phyloP scores from a whole-genome alignment of 2,329 filamentous ascomycete genomes.

The Penicillium paneum region DNA sequence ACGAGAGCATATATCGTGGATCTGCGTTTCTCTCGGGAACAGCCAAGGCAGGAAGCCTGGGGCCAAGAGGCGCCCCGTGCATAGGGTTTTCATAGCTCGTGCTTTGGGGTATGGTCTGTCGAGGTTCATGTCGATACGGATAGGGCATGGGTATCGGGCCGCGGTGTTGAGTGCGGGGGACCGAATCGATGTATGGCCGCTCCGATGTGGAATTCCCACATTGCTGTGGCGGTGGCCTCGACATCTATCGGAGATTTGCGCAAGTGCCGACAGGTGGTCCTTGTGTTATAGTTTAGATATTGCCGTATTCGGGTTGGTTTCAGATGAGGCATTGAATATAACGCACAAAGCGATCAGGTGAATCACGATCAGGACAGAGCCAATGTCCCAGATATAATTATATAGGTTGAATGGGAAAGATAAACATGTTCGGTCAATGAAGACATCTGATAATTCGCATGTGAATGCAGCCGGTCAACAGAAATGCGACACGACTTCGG shows the following conservation, averaged over 20 bases:
- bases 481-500: neutral
- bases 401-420: slow-evolving; percentile 6
- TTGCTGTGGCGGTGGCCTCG: slow-evolving; percentile 29
- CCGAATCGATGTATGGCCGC: slow-evolving; percentile 19
- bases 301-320: slow-evolving; percentile 10
- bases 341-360: neutral
- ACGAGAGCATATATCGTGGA: slow-evolving; percentile 22
- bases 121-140: slow-evolving; percentile 25
- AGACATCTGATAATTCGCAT: slow-evolving; percentile 19
- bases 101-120: slow-evolving; percentile 5
- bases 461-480: slow-evolving; percentile 15
- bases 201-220: slow-evolving; percentile 27
- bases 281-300: slow-evolving; percentile 13
- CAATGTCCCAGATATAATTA: neutral
- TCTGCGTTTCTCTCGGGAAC: slow-evolving; percentile 19
- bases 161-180: slow-evolving; percentile 11
- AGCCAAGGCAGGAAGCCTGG: slow-evolving; percentile 17
- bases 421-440: slow-evolving; percentile 17
- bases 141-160: slow-evolving; percentile 15
- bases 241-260: slow-evolving; percentile 28
- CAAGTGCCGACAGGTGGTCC: slow-evolving; percentile 8
- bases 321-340: slow-evolving; percentile 2
- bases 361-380: neutral
- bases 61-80: slow-evolving; percentile 9
- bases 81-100: slow-evolving; percentile 21